phyloP scores from a whole-genome alignment of 108 stramenopile species.

The Skeletonema grethae region DNA sequence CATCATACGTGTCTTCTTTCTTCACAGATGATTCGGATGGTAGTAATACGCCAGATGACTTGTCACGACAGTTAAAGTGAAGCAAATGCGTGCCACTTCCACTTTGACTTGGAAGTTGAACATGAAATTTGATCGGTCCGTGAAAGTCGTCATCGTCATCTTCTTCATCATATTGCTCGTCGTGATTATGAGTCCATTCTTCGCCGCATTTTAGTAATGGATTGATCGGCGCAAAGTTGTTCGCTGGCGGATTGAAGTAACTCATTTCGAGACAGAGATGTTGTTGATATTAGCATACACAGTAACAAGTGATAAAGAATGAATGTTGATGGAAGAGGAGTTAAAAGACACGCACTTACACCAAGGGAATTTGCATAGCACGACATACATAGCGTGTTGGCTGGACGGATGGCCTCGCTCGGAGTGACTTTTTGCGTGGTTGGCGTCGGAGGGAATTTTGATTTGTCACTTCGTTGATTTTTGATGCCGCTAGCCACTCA shows the following conservation, averaged over 20 bases:
- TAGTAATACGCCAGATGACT: constrained; percentile 22
- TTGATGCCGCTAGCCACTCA: too few relatives aligned
- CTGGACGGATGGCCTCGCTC: background rate
- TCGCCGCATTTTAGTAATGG: constrained; percentile 21
- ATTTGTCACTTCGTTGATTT: too few relatives aligned
- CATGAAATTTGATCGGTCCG: constrained; percentile 15
- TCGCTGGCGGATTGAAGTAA: too few relatives aligned
- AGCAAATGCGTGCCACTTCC: background rate
- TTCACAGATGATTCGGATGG: constrained; percentile 4
- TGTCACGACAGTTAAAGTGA: constrained; percentile 21
- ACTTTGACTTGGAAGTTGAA: constrained; percentile 9
- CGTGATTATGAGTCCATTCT: constrained; percentile 2
- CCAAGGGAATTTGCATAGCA: background rate
- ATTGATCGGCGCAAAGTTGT: constrained; percentile 18
- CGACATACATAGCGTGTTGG: background rate
- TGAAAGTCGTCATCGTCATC: constrained; percentile 12
- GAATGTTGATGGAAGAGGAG: background rate
- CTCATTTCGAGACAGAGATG: too few relatives aligned
- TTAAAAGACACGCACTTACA: background rate
- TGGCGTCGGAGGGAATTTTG: too few relatives aligned
- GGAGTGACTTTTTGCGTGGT: too few relatives aligned
- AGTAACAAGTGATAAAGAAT: background rate
- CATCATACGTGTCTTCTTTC: constrained; percentile 7
- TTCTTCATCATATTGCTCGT: background rate
- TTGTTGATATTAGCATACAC: too few relatives aligned